These are phyloP conservation scores for Wickerhamiella parazyma DNA, from an alignment of 805 yeast genomes.

Conservation along the genomic window DNA sequence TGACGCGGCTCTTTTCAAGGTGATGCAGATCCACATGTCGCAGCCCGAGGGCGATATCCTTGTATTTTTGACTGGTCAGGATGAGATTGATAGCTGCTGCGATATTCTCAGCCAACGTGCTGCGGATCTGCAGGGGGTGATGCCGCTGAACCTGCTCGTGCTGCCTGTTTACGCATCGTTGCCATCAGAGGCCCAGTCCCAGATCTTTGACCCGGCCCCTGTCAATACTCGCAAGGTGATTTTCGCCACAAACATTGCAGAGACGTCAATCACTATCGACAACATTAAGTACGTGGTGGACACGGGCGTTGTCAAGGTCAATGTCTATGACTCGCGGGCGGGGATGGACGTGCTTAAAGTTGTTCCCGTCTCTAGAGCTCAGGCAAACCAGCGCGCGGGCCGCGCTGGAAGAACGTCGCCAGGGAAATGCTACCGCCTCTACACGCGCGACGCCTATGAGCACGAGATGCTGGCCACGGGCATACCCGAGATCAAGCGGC, in stretches of 20 bases:
- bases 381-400: slow-evolving; percentile 94
- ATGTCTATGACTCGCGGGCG: slow-evolving; percentile 70
- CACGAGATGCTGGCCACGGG: slow-evolving; percentile 69
- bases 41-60: slow-evolving; percentile 60
- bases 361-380: slow-evolving; percentile 83
- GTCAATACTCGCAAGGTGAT: slow-evolving; percentile 68
- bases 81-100: slow-evolving; percentile 80
- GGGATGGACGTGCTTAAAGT: slow-evolving; percentile 83
- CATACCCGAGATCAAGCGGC: slow-evolving; percentile 83
- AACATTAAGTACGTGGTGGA: slow-evolving; percentile 93
- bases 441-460: slow-evolving; percentile 68
- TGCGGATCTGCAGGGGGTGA: slow-evolving; percentile 46
- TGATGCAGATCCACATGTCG: slow-evolving; percentile 70
- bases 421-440: slow-evolving; percentile 83
- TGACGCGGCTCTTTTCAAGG: slow-evolving; percentile 77
- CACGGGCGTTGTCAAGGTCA: slow-evolving; percentile 89
- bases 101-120: slow-evolving; percentile 55
- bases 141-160: slow-evolving; percentile 43
- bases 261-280: slow-evolving; percentile 88
- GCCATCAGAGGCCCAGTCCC: slow-evolving; percentile 69
- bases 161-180: slow-evolving; percentile 86
- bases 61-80: slow-evolving; percentile 91
- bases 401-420: slow-evolving; percentile 98
- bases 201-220: slow-evolving; percentile 82
- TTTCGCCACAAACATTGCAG: slow-evolving; percentile 93